A percentile compares a stretch with the other conserved stretches of the same genome.
Evolutionary conservation across 2,329 filamentous ascomycete species (phyloP).

Genomic region (Trichocomaceae sp.): DNA sequence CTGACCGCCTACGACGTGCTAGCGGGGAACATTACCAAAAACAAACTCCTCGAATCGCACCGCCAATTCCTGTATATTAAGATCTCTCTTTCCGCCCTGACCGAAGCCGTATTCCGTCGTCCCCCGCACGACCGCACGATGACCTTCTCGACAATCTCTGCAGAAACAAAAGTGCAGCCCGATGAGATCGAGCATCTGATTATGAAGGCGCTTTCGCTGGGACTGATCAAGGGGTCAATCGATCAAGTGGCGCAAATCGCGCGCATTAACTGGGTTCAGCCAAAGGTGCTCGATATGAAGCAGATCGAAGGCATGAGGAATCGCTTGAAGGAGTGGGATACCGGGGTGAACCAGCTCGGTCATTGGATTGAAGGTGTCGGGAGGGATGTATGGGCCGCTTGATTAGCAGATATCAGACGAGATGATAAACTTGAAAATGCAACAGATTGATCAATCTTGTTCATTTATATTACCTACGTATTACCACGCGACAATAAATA

Average conservation of each 20-base stretch:
- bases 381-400: conserved; percentile 92
- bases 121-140: conserved; percentile 93
- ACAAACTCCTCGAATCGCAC: conserved; percentile 72
- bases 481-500: no score
- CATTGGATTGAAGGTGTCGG: conserved; percentile 95
- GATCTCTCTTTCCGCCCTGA: conserved; percentile 92
- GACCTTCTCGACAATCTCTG: conserved; percentile 79
- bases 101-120: conserved; percentile 91
- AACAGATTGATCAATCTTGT: not conserved
- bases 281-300: conserved; percentile 90
- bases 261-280: conserved; percentile 97
- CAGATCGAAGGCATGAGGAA: conserved; percentile 91
- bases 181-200: conserved; percentile 96
- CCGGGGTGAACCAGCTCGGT: conserved; percentile 88
- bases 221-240: conserved; percentile 82
- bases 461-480: no score
- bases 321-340: conserved; percentile 87
- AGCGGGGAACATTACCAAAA: conserved; percentile 70
- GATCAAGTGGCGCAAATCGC: conserved; percentile 94
- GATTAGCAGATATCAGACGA: not conserved
- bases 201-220: conserved; percentile 97
- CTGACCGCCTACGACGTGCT: conserved; percentile 79
- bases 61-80: conserved; percentile 86
- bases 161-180: conserved; percentile 84
- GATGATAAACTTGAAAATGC: not conserved